Conservation (phyloP, 768 basidiomycete genomes). For the Auricularia cornea region DNA sequence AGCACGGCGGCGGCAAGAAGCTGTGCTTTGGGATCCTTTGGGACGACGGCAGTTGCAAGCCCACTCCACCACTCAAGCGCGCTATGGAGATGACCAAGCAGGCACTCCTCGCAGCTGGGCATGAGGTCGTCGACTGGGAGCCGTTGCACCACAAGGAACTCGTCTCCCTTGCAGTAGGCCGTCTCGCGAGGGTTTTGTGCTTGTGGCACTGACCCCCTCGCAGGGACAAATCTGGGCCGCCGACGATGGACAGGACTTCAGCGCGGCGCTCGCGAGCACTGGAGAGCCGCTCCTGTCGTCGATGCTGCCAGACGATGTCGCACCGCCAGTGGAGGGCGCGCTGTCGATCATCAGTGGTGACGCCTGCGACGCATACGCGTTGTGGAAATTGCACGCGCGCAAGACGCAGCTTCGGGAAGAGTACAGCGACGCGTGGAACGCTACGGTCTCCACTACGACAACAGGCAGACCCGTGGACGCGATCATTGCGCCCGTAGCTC, state of each 20-base stretch:
- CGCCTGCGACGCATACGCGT: conserved; percentile 43
- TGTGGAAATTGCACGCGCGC: conserved; percentile 59
- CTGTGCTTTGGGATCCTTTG: conserved; percentile 56
- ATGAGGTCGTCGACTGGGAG: conserved; percentile 19
- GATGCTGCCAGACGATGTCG: conserved; percentile 30
- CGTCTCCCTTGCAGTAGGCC: neutral
- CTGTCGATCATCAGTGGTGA: conserved; percentile 7
- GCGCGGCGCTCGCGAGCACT: conserved; percentile 25
- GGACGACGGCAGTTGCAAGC: conserved; percentile 52
- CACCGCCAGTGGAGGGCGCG: conserved; percentile 9
- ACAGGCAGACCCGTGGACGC: conserved; percentile 72
- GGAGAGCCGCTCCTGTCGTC: conserved; percentile 50
- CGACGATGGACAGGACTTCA: conserved; percentile 42
- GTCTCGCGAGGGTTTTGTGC: neutral
- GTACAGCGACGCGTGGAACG: conserved; percentile 57
- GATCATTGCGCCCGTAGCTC: conserved; percentile 56
- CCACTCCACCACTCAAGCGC: conserved; percentile 57
- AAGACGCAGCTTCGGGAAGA: conserved; percentile 42
- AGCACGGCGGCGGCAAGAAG: conserved; percentile 44
- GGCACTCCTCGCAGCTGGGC: conserved; percentile 53
- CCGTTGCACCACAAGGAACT: neutral
- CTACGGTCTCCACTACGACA: conserved; percentile 39
- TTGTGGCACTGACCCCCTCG: neutral
- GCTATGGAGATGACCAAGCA: conserved; percentile 48
- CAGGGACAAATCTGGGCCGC: conserved; percentile 38